These are phyloP conservation scores for Rhizoctonia solani DNA, from an alignment of 1,284 basidiomycete species.

Conservation along the genomic window DNA sequence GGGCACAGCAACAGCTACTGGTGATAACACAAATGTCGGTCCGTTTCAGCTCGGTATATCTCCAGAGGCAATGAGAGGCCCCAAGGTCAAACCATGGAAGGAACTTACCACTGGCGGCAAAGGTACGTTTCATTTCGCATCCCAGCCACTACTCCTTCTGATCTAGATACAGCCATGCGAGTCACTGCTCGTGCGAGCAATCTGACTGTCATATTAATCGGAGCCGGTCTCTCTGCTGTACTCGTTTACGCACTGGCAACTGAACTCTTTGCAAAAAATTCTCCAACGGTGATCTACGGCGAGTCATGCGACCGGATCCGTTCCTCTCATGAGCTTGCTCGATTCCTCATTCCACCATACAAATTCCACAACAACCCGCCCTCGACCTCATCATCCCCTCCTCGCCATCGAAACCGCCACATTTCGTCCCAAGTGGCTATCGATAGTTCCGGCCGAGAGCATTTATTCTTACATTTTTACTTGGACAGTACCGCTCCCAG, in stretches of 20 bases:
- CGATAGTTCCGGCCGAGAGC: constrained; percentile 71
- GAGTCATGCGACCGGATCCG: constrained; percentile 86
- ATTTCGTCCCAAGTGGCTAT: constrained; percentile 72
- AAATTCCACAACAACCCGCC: constrained; percentile 79
- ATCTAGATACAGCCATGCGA: constrained; percentile 61
- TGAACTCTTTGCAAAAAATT: constrained; percentile 86
- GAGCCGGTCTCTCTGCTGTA: constrained; percentile 78
- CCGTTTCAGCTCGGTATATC: constrained; percentile 81
- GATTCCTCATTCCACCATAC: constrained; percentile 65
- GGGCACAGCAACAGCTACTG: not conserved
- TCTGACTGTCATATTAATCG: constrained; percentile 79
- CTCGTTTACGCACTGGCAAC: constrained; percentile 63
- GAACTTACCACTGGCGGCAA: constrained; percentile 82
- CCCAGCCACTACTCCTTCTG: not conserved
- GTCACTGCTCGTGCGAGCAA: constrained; percentile 82
- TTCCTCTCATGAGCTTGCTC: constrained; percentile 68
- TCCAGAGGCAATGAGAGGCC: constrained; percentile 56
- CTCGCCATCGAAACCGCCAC: constrained; percentile 76
- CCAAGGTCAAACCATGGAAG: constrained; percentile 73
- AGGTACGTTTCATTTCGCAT: constrained; percentile 48
- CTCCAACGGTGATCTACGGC: constrained; percentile 85
- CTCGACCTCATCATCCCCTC: constrained; percentile 66
- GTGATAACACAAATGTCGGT: constrained; percentile 57
- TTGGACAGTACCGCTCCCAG: constrained; percentile 45
- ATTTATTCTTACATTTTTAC: constrained; percentile 80